Evolutionary conservation across 441 rosid species (phyloP), one percentile per base, ranked within the genome.

Genomic region (Sinapis alba): DNA sequence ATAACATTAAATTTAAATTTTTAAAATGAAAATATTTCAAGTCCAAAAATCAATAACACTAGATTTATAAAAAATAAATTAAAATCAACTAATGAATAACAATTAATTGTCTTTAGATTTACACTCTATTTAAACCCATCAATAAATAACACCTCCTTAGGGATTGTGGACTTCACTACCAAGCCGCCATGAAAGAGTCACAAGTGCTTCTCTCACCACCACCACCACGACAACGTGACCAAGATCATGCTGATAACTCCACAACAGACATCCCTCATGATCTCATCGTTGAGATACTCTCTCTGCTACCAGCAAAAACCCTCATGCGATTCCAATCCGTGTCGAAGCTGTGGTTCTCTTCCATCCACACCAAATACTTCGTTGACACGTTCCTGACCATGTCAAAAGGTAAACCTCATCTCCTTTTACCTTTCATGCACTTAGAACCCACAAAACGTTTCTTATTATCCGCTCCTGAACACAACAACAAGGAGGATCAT

Each of bases 251-350:
- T 24, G n/a, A 13, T 26, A 59, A 70, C 58, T 27, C 30, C 20
- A 26, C 20, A 60, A 1, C 2, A 70, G 13, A 4, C 58, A 12
- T 45, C 0, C 59, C 47, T 13, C 0, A 12, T 5, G 20, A 71
- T 3, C 21, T 60, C 21, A 45, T 12, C 30, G 0, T 60, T 1
- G 67, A 60, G 60, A 60, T 71, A 45, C 30, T 71, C 67, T 8
- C 28, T 6, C 20, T 7, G 19, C 9, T 41, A 10, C 75, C 61
- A 0, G 12, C 2, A 0, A 47, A 30, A 21, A 10, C 75, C 1
- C 2, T 62, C 24, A n/a, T 62, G 24, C 61, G 68, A 1, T 71
- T 71, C 75, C 61, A 21, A 20, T 10, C 53, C 16, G 75, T 62
- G 18, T 71, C 75, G 5, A 70, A 70, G 66, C 58, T 2, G 0